Conservation (phyloP, 2,329 filamentous ascomycete genomes). For the Byssoonygena ceratinophila region DNA sequence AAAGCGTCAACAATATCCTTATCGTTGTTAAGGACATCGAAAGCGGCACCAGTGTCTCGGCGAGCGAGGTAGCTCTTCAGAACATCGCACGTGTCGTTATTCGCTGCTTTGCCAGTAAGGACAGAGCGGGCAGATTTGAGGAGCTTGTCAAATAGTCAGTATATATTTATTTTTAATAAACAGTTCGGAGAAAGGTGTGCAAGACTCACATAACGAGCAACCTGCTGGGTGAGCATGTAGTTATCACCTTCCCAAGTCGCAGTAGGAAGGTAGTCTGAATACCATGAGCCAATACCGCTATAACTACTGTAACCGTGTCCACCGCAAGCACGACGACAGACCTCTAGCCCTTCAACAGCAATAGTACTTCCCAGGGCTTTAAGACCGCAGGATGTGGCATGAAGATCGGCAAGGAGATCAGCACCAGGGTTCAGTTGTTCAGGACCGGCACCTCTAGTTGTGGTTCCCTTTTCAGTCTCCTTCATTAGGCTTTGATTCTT, state of each 20-base stretch:
- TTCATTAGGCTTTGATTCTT: constrained; percentile 60
- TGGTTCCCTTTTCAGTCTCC: constrained; percentile 33
- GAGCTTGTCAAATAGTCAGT: constrained; percentile 35
- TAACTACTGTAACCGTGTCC: constrained; percentile 64
- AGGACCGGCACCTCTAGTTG: constrained; percentile 50
- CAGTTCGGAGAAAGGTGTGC: background rate
- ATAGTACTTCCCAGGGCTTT: constrained; percentile 63
- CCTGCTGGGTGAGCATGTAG: constrained; percentile 74
- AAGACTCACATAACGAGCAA: constrained; percentile 55
- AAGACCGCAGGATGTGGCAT: constrained; percentile 65
- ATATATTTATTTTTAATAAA: background rate
- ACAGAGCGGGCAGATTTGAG: constrained; percentile 65
- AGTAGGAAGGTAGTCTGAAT: constrained; percentile 63
- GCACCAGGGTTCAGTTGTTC: constrained; percentile 57
- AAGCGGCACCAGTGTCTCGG: constrained; percentile 60
- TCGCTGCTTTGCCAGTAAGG: constrained; percentile 51
- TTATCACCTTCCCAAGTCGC: constrained; percentile 68
- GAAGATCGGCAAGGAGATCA: constrained; percentile 60
- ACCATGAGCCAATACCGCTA: constrained; percentile 64
- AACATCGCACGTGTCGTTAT: constrained; percentile 59
- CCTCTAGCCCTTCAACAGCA: constrained; percentile 63
- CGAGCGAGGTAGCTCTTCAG: constrained; percentile 54
- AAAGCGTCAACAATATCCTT: constrained; percentile 62
- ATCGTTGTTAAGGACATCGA: constrained; percentile 61
- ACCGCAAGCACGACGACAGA: constrained; percentile 64